Conservation (phyloP, 2,329 filamentous ascomycete genomes). For the Helminthosporium solani region DNA sequence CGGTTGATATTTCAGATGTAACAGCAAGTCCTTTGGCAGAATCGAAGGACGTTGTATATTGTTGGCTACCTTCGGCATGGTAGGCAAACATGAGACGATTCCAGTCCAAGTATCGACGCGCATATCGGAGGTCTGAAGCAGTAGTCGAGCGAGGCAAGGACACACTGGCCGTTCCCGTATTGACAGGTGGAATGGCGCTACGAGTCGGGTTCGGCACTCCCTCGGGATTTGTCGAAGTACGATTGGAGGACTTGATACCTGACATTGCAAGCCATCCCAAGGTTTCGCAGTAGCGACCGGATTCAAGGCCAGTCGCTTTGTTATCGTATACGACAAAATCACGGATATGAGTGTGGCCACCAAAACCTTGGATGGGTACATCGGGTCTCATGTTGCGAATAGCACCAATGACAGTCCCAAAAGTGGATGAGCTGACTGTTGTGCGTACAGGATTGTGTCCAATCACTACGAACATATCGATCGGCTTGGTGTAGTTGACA, state of each 20-base stretch:
- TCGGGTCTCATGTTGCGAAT: constrained; percentile 59
- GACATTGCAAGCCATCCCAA: constrained; percentile 66
- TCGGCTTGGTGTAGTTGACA: constrained; percentile 54
- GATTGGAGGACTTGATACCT: constrained; percentile 55
- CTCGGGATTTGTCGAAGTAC: constrained; percentile 44
- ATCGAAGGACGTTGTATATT: constrained; percentile 48
- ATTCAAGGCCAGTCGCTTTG: constrained; percentile 61
- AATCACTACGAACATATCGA: constrained; percentile 64
- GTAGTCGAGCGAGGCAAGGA: constrained; percentile 39
- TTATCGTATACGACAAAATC: constrained; percentile 66
- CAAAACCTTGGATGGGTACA: constrained; percentile 65
- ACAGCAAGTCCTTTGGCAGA: constrained; percentile 50
- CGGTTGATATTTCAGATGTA: constrained; percentile 52
- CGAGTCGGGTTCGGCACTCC: constrained; percentile 48
- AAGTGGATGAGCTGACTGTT: constrained; percentile 47
- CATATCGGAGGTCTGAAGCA: constrained; percentile 47
- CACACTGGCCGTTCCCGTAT: constrained; percentile 32
- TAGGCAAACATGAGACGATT: constrained; percentile 66
- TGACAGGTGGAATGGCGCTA: constrained; percentile 30
- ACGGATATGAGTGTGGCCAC: constrained; percentile 64
- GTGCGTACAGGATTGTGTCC: constrained; percentile 63
- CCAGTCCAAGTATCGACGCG: constrained; percentile 67
- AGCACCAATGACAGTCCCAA: constrained; percentile 55
- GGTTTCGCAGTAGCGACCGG: constrained; percentile 66
- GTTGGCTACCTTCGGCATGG: constrained; percentile 56